These are phyloP conservation scores for Cryptosporidium xiaoi DNA, from an alignment of 169 alveolate species.

Conservation along the genomic window DNA sequence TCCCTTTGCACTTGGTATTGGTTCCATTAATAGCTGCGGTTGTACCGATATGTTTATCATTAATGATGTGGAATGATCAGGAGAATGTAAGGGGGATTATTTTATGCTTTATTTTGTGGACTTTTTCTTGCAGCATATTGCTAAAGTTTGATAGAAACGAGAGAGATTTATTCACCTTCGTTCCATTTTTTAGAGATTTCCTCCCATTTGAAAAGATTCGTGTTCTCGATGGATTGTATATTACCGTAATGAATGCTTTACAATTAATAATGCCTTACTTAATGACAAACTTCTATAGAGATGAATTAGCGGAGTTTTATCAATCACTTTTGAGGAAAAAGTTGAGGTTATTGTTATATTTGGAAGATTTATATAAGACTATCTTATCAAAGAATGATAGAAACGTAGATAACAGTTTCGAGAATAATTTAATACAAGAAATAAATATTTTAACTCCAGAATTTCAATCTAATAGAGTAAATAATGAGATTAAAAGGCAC, in stretches of 20 bases:
- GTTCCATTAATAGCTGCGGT: slow-evolving; percentile 61
- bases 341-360: slow-evolving; percentile 14
- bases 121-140: slow-evolving; percentile 39
- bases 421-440: neutral
- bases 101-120: slow-evolving; percentile 55
- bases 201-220: slow-evolving; percentile 68
- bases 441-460: slow-evolving; percentile 28
- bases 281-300: neutral
- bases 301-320: slow-evolving; percentile 59
- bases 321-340: slow-evolving; percentile 61
- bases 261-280: slow-evolving; percentile 49
- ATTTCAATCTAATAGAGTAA: slow-evolving; percentile 39
- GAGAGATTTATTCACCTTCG: slow-evolving; percentile 21
- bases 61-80: slow-evolving; percentile 60
- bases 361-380: slow-evolving; percentile 34
- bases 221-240: slow-evolving; percentile 57
- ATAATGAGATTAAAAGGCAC: slow-evolving; percentile 11
- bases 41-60: slow-evolving; percentile 54
- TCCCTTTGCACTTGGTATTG: slow-evolving; percentile 35
- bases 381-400: neutral
- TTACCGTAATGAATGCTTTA: slow-evolving; percentile 49
- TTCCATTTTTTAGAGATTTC: slow-evolving; percentile 64
- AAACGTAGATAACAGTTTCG: neutral
- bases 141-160: slow-evolving; percentile 51
- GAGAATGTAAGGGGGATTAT: slow-evolving; percentile 32